phyloP scores from a whole-genome alignment of 1,139 yeast species.

The Scheffersomyces quercinus region DNA sequence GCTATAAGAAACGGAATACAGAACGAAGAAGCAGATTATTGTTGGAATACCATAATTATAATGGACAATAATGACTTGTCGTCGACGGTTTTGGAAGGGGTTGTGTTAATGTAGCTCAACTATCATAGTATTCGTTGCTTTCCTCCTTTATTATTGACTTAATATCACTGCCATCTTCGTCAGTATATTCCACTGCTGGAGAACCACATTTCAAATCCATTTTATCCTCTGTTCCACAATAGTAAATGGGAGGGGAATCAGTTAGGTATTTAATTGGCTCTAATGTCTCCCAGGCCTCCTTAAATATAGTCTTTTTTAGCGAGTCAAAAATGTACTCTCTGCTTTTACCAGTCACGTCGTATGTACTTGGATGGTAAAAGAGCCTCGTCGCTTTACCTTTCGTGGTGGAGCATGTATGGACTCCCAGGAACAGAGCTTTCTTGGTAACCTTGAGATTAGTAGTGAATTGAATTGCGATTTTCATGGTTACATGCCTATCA shows the following conservation, averaged over 20 bases:
- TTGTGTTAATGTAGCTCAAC: no score
- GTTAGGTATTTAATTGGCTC: constrained; percentile 10
- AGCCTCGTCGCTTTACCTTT: constrained; percentile 16
- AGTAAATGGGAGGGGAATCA: constrained; percentile 14
- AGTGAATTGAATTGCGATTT: constrained; percentile 1
- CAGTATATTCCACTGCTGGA: background rate
- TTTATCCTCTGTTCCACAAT: constrained; percentile 18
- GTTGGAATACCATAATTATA: constrained; percentile 11
- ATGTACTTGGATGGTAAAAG: constrained; percentile 15
- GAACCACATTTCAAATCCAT: constrained; percentile 16
- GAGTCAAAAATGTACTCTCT: constrained; percentile 11
- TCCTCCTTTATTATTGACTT: background rate
- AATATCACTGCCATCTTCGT: constrained; percentile 1
- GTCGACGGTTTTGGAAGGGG: background rate
- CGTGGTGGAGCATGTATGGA: constrained; percentile 14
- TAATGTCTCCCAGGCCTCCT: constrained; percentile 12
- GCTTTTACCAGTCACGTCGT: constrained; percentile 9
- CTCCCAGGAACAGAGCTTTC: constrained; percentile 11
- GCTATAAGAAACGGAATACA: constrained; percentile 12
- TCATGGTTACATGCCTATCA: background rate
- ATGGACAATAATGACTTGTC: constrained; percentile 13
- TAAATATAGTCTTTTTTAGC: constrained; percentile 3
- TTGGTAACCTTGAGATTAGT: constrained; percentile 5
- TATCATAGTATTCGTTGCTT: no score
- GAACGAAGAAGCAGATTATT: constrained; percentile 2